Evolutionary conservation across 441 rosid genomes (phyloP), one percentile per base, ranked within the genome.

Genomic region (Pelargonium myrrhifolium): DNA sequence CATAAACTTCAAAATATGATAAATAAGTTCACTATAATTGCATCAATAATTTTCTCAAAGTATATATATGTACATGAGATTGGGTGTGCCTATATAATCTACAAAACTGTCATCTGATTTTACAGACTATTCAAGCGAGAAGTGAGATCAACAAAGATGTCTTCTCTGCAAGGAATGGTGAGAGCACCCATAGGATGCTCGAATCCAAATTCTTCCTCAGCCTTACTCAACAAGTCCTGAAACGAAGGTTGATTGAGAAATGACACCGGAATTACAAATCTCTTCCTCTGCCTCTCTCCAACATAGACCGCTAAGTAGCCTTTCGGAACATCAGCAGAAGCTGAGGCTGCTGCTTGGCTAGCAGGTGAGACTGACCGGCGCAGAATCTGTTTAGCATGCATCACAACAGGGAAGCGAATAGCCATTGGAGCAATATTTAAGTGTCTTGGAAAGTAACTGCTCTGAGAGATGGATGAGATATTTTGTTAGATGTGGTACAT

Each of bases 341-440:
- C 6, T 56, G 64, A 61, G 18, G 62, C n/a, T 35, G 51, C 26
- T 18, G 58, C 7, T 51, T 69, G 64, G 22, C 26, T 55, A 2
- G 18, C 1, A 9, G 58, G 15, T 1, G 68, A 51, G 1, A 64
- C n/a, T 18, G 76, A 70, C 18, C 55, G 24, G 10, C 62, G 26
- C 2, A 83, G 53, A 26, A 70, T 53, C 14, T 66, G 68, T 64
- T 75, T 80, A 37, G 73, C 58, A 40, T 63, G 65, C 59, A 68
- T 43, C 26, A 73, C 39, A 10, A 53, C 47, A 21, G 62, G 73
- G 1, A 77, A 18, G 4, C 71, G 64, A 24, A 71, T 60, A 22
- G 73, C 70, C 74, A 76, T 70, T 18, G 43, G 7, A 22, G 5
- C 21, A 1, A 17, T 11, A 15, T 11, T 18, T 28, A 28, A 28